Evolutionary conservation across 176 grass and related monocot genomes (phyloP).

Genomic region (Oryza glaberrima): DNA sequence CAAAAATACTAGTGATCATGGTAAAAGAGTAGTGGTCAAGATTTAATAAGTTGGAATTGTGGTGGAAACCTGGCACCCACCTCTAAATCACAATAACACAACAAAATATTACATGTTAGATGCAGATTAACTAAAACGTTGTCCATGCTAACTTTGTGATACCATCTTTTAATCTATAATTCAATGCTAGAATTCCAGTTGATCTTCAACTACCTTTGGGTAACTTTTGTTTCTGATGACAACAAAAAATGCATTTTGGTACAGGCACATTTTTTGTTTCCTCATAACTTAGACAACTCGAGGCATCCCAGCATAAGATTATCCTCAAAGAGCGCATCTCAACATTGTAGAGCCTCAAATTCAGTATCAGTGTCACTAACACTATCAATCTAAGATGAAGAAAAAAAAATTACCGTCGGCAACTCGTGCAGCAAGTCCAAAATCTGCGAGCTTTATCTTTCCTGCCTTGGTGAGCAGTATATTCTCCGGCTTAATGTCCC

Average conservation of each 20-base stretch:
- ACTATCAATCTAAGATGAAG: background rate
- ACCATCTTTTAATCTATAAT: background rate
- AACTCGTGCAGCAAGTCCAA: slow-evolving; percentile 81
- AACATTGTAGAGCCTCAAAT: background rate
- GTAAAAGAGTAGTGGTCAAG: background rate
- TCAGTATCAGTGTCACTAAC: background rate
- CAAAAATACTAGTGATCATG: slow-evolving; percentile 35
- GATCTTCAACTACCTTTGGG: background rate
- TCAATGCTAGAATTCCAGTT: background rate
- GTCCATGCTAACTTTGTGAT: background rate
- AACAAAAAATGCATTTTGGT: background rate
- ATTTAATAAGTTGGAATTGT: background rate
- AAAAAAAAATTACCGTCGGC: slow-evolving; percentile 61
- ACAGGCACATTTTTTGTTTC: background rate
- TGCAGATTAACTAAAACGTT: background rate
- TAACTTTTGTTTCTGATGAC: background rate
- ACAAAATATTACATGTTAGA: background rate
- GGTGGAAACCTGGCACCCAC: slow-evolving; percentile 1
- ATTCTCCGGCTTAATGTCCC: slow-evolving; percentile 96
- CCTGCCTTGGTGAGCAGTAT: slow-evolving; percentile 75
- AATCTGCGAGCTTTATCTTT: slow-evolving; percentile 83
- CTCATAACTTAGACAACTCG: background rate
- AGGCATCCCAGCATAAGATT: background rate
- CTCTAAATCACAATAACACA: background rate
- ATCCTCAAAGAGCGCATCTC: background rate